phyloP scores from a whole-genome alignment of 1,284 basidiomycete genomes.

The Ceratobasidium sp. region DNA sequence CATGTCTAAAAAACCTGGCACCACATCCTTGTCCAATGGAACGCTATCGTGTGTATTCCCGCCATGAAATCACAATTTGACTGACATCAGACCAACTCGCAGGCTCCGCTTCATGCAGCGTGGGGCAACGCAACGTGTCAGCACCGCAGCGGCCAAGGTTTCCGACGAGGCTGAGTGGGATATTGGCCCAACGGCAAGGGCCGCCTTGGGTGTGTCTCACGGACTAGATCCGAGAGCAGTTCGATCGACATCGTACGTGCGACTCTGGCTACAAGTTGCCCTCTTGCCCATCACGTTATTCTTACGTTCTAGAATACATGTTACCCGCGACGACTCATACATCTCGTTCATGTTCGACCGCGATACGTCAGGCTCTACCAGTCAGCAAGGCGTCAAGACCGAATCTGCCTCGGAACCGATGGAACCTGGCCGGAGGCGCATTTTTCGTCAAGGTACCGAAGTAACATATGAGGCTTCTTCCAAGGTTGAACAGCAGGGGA shows the following conservation, averaged over 20 bases:
- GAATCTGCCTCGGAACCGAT: background rate
- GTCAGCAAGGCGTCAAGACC: background rate
- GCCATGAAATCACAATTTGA: background rate
- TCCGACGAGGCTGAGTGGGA: conserved; percentile 39
- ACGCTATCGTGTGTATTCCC: conserved; percentile 32
- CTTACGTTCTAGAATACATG: conserved; percentile 20
- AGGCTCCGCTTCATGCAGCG: conserved; percentile 39
- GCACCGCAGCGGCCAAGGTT: conserved; percentile 19
- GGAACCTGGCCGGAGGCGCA: conserved; percentile 20
- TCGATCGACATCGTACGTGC: background rate
- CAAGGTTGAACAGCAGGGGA: background rate
- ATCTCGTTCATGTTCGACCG: conserved; percentile 30
- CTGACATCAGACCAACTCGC: background rate
- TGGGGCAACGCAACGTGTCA: conserved; percentile 27
- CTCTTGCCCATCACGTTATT: background rate
- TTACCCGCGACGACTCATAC: conserved; percentile 31
- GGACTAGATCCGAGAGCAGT: background rate
- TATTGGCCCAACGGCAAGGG: conserved; percentile 27
- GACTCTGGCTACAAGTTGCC: background rate
- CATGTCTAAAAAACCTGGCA: conserved; percentile 28
- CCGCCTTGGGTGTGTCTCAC: conserved; percentile 22
- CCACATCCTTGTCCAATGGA: conserved; percentile 33
- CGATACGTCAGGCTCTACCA: conserved; percentile 2
- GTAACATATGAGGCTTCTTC: conserved; percentile 9
- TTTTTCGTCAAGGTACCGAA: conserved; percentile 30